Percentiles rank a stretch among this genome's conserved stretches.
Evolutionary conservation across 2,329 filamentous ascomycete genomes (phyloP).

Genomic region (Colletotrichum kahawae): DNA sequence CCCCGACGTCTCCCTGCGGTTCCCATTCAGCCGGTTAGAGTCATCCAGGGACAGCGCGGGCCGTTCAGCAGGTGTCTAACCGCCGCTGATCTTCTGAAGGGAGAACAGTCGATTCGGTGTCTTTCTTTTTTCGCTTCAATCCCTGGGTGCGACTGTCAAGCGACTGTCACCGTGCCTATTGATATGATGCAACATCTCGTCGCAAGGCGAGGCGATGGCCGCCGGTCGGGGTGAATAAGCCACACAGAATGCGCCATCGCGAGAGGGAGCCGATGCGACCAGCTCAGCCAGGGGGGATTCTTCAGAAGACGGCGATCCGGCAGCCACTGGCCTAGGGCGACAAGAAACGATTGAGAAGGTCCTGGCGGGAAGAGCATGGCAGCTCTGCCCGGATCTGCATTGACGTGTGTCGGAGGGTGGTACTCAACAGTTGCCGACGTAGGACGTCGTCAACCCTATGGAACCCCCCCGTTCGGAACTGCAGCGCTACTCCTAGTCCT

Average conservation of each 20-base stretch:
- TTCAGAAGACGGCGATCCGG: not conserved
- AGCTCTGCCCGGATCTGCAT: not conserved
- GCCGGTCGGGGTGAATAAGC: not conserved
- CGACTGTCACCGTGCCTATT: not conserved
- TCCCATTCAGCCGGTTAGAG: not conserved
- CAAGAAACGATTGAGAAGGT: no score
- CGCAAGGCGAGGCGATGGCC: not conserved
- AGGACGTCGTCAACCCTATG: not conserved
- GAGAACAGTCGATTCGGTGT: not conserved
- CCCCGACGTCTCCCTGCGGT: not conserved
- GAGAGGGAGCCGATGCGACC: not conserved
- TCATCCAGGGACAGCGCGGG: not conserved
- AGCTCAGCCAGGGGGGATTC: not conserved
- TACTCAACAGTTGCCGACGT: constrained; percentile 1
- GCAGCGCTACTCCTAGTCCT: not conserved
- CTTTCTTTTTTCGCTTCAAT: not conserved
- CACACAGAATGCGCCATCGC: not conserved
- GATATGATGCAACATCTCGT: not conserved
- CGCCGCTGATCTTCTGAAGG: not conserved
- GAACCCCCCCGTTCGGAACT: not conserved
- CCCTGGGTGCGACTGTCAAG: not conserved
- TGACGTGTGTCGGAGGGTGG: not conserved
- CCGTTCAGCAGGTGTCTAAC: not conserved
- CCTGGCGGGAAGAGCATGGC: not conserved
- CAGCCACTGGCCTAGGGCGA: no score